Base-by-base conservation (phyloP, 2,329 filamentous ascomycete species). In the Parastagonospora nodorum region DNA sequence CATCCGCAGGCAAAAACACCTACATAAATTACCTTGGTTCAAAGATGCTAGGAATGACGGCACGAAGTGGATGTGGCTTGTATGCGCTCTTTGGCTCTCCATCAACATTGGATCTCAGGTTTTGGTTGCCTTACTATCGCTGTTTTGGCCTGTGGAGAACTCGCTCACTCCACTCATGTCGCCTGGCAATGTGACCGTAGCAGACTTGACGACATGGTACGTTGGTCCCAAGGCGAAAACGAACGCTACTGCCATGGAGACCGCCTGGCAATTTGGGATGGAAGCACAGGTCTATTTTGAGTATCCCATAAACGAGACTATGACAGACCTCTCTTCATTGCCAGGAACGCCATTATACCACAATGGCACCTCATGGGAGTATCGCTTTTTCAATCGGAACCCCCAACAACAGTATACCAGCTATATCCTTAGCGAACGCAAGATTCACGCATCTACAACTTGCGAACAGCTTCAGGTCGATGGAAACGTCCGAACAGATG, bases 81-180 rank as follows among this genome's bases (percentile, higher is more conserved):
- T 62, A 6, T 72, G 69, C 45, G 14, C 66, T 6, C 32, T 67
- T 5, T 73, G 70, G 70, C 55, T 73, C 2, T 39, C 59, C 1
- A 56, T 72, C 48, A 72, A 72, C 35, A 61, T 72, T 11, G 64
- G 68, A 1, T 69, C 68, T 2, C 70, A 73, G 36, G 48, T 73
- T 4, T 58, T 73, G 10, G 66, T 73, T 2, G 71, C 71, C 2
- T 48, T 68, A 1, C 56, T 72, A 0, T 67, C 63, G 51, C 48
- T 73, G 9, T 72, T 73, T 47, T 73, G 68, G 60, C 69, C 71
- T 0, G 63, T 71, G 35, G 66, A 69, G 36, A 64, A 66, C 1
- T 72, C 68, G 0, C 40, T 58, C 1, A 44, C 57, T 1, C 66
- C 68, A 1, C 62, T 72, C 0, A 50, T 73, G n/a, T 58, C 52